These are phyloP conservation scores for Sclerotinia glacialis DNA, from an alignment of 2,329 filamentous ascomycete species.

Conservation along the genomic window DNA sequence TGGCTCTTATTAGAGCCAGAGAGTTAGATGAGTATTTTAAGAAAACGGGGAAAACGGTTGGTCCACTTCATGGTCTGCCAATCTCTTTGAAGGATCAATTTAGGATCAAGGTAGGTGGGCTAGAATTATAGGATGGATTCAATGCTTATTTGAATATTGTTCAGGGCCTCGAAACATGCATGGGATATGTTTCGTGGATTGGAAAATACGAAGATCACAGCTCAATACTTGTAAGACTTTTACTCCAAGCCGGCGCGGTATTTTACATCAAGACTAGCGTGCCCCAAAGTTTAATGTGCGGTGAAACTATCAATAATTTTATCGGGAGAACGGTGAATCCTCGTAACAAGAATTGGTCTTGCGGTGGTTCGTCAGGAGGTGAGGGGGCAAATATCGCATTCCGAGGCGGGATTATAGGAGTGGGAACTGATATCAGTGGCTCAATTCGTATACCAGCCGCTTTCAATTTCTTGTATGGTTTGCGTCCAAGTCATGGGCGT, in stretches of 20 bases:
- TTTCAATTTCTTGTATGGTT: constrained; percentile 42
- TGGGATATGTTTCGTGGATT: constrained; percentile 61
- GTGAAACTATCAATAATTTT: constrained; percentile 46
- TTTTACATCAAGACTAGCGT: constrained; percentile 45
- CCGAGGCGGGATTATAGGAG: constrained; percentile 36
- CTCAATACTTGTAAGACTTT: constrained; percentile 45
- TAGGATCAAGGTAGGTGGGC: constrained; percentile 48
- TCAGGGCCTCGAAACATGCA: constrained; percentile 49
- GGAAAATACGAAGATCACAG: constrained; percentile 41
- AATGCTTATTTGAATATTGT: constrained; percentile 22
- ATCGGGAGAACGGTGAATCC: constrained; percentile 43
- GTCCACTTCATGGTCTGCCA: constrained; percentile 61
- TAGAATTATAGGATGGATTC: neutral
- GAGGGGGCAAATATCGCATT: constrained; percentile 39
- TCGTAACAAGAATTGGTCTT: constrained; percentile 34
- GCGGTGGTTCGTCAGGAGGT: constrained; percentile 38
- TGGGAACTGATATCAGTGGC: constrained; percentile 40
- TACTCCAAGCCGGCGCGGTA: constrained; percentile 43
- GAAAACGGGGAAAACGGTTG: constrained; percentile 45
- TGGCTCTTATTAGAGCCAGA: constrained; percentile 46
- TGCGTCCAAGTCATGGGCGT: constrained; percentile 39
- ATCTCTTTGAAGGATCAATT: constrained; percentile 62
- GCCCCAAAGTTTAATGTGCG: constrained; percentile 42
- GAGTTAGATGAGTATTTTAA: constrained; percentile 46
- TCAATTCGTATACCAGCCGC: constrained; percentile 41